phyloP scores from a whole-genome alignment of 2,329 filamentous ascomycete genomes.

The Alternaria hordeiaustralica region DNA sequence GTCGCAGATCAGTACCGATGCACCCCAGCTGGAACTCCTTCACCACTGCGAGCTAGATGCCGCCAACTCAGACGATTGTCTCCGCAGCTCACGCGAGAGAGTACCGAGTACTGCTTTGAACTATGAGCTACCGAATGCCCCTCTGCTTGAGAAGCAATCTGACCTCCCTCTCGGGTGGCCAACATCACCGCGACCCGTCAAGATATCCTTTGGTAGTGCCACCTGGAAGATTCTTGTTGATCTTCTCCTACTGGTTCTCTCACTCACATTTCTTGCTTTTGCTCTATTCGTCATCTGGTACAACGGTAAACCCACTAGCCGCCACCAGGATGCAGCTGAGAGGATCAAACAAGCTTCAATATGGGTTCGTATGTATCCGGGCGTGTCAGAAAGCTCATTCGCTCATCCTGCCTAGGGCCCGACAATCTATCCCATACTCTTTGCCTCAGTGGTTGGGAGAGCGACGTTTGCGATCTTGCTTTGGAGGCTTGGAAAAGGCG shows the following conservation, averaged over 20 bases:
- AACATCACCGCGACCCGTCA: not conserved
- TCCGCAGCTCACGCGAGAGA: no score
- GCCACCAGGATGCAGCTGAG: not conserved
- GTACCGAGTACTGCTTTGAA: no score
- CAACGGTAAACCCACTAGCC: not conserved
- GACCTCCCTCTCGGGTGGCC: not conserved
- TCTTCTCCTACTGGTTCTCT: not conserved
- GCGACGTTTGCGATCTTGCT: not conserved
- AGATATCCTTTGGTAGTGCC: not conserved
- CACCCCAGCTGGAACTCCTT: no score
- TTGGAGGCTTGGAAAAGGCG: not conserved
- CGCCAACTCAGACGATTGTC: no score
- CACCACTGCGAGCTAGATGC: not conserved
- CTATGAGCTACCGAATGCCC: no score
- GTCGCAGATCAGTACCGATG: no score
- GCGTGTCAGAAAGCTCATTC: no score
- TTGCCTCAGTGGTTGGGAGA: not conserved
- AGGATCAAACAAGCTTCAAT: not conserved
- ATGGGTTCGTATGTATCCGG: not conserved
- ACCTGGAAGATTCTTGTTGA: not conserved
- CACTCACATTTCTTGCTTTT: not conserved
- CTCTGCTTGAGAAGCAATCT: not conserved
- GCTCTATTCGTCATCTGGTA: not conserved
- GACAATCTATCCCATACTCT: not conserved
- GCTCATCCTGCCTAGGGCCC: not conserved